Evolutionary conservation across 2,329 filamentous ascomycete genomes (phyloP).

Genomic region (Epichloe gansuensis): DNA sequence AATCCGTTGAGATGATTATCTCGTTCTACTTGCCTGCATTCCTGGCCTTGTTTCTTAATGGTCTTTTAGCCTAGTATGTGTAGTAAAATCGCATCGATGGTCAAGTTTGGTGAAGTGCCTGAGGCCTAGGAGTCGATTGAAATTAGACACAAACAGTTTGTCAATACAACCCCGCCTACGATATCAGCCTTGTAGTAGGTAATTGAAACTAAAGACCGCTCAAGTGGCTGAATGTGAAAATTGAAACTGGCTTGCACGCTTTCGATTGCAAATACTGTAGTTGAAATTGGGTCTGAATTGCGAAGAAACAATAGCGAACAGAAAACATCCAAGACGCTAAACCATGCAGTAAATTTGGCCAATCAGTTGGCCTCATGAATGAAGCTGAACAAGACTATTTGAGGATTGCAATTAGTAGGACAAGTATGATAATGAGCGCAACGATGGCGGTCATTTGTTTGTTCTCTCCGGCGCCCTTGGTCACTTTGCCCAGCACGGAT

Average conservation of each 20-base stretch:
- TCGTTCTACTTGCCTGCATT: not conserved
- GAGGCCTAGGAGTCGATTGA: not conserved
- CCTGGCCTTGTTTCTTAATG: not conserved
- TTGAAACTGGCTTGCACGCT: not conserved
- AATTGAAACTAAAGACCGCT: not conserved
- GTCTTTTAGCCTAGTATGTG: not conserved
- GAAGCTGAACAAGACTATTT: conserved; percentile 41
- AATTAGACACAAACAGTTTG: not conserved
- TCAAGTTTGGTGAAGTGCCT: not conserved
- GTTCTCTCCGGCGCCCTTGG: conserved; percentile 66
- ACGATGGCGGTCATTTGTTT: conserved; percentile 78
- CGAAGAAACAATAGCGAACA: not conserved
- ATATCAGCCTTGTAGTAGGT: not conserved
- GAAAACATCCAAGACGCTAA: not conserved
- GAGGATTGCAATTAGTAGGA: conserved; percentile 70
- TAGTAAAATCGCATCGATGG: not conserved
- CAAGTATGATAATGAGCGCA: conserved; percentile 65
- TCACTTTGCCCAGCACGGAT: conserved; percentile 57
- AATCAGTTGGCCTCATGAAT: not conserved
- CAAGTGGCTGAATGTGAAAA: too few relatives aligned
- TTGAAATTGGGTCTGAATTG: not conserved
- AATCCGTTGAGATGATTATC: conserved; percentile 43
- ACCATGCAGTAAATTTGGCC: not conserved
- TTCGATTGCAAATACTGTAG: not conserved
- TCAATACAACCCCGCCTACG: not conserved